phyloP scores from a whole-genome alignment of 2,329 filamentous ascomycete species.

The Trichoderma polysporum region DNA sequence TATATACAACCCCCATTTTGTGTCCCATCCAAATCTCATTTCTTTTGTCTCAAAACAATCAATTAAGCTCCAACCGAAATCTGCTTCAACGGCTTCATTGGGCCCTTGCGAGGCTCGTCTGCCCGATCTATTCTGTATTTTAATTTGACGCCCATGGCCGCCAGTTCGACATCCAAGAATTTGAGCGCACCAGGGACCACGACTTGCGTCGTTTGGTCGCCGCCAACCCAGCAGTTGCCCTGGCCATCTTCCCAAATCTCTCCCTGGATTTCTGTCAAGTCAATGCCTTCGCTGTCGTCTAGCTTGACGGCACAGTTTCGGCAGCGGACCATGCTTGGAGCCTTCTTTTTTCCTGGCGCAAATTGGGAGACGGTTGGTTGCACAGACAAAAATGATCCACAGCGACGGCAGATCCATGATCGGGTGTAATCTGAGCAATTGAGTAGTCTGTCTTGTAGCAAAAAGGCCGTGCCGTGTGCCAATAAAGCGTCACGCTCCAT shows the following conservation, averaged over 20 bases:
- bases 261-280: slow-evolving; percentile 57
- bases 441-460: slow-evolving; percentile 91
- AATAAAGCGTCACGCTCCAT: slow-evolving; percentile 97
- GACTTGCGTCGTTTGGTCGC: slow-evolving; percentile 86
- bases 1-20: slow-evolving; percentile 18
- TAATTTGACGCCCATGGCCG: slow-evolving; percentile 93
- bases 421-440: slow-evolving; percentile 95
- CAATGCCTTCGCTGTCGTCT: slow-evolving; percentile 57
- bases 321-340: slow-evolving; percentile 72
- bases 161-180: slow-evolving; percentile 91
- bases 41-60: not conserved
- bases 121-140: slow-evolving; percentile 71
- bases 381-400: slow-evolving; percentile 87
- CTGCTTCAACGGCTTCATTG: slow-evolving; percentile 41
- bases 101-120: slow-evolving; percentile 61
- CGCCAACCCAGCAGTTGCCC: slow-evolving; percentile 80
- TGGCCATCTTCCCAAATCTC: slow-evolving; percentile 93
- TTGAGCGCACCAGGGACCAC: slow-evolving; percentile 90
- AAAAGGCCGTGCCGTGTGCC: slow-evolving; percentile 90
- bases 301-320: slow-evolving; percentile 69
- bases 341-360: slow-evolving; percentile 60
- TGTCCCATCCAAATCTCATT: not conserved
- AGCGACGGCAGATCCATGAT: slow-evolving; percentile 84
- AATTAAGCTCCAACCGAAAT: slow-evolving; percentile 13
- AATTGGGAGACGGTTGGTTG: slow-evolving; percentile 73